Percentiles rank a stretch among this genome's conserved stretches.
Evolutionary conservation across 2,329 filamentous ascomycete genomes (phyloP).

Genomic region (Penicillium thymicola): DNA sequence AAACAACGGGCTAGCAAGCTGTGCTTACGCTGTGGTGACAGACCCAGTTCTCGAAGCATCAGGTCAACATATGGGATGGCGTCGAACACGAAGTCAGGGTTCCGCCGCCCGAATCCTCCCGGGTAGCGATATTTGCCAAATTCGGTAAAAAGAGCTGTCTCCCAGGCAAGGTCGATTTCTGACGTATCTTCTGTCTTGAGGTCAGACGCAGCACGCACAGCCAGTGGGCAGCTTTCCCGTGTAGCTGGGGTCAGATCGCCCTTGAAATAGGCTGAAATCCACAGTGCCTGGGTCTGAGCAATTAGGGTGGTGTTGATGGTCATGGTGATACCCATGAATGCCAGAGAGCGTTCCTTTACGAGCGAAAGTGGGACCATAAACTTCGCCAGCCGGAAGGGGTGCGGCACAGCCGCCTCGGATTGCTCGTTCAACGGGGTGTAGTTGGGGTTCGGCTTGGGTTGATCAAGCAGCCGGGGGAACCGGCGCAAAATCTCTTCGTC

Average conservation of each 20-base stretch:
- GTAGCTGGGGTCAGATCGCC: slow-evolving; percentile 44
- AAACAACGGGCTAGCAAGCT: slow-evolving; percentile 34
- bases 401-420: slow-evolving; percentile 37
- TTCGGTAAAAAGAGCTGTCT: slow-evolving; percentile 63
- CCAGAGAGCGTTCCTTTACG: slow-evolving; percentile 43
- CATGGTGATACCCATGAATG: slow-evolving; percentile 49
- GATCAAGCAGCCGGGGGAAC: slow-evolving; percentile 50
- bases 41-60: slow-evolving; percentile 62
- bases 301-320: slow-evolving; percentile 46
- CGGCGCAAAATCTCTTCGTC: slow-evolving; percentile 51
- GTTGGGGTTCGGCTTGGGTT: slow-evolving; percentile 33
- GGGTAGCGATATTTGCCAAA: slow-evolving; percentile 67
- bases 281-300: slow-evolving; percentile 54
- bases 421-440: slow-evolving; percentile 32
- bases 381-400: slow-evolving; percentile 49
- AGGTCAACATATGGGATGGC: slow-evolving; percentile 69
- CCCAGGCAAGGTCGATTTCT: slow-evolving; percentile 43
- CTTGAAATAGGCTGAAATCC: slow-evolving; percentile 64
- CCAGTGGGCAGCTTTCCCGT: slow-evolving; percentile 21
- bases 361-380: slow-evolving; percentile 48
- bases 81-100: slow-evolving; percentile 70
- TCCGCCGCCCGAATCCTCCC: slow-evolving; percentile 55
- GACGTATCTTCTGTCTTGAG: slow-evolving; percentile 11
- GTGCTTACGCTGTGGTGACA: slow-evolving; percentile 46
- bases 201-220: slow-evolving; percentile 12